phyloP scores from a whole-genome alignment of 2,329 filamentous ascomycete species.

The Cordyceps farinosa region DNA sequence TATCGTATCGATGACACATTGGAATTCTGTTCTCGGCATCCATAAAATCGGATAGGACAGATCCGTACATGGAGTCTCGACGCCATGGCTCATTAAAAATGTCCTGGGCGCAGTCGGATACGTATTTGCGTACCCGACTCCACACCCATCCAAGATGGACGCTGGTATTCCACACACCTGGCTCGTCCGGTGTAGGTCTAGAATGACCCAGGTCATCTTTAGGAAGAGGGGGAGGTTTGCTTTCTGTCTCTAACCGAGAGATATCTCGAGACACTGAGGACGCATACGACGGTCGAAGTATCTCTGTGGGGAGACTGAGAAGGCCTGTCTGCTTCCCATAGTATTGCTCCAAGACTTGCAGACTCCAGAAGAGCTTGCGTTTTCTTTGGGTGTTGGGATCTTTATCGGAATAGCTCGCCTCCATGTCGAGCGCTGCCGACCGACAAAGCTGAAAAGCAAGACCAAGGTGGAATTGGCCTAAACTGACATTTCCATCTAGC shows the following conservation, averaged over 20 bases:
- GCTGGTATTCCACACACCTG: slow-evolving; percentile 49
- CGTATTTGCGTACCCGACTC: slow-evolving; percentile 44
- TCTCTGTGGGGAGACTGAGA: slow-evolving; percentile 39
- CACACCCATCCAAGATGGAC: slow-evolving; percentile 50
- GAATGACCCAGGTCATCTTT: slow-evolving; percentile 39
- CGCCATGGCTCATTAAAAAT: slow-evolving; percentile 49
- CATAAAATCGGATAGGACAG: slow-evolving; percentile 48
- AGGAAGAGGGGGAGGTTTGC: slow-evolving; percentile 40
- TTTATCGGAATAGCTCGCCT: slow-evolving; percentile 35
- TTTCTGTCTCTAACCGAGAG: slow-evolving; percentile 27
- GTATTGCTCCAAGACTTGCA: slow-evolving; percentile 47
- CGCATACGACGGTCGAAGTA: slow-evolving; percentile 35
- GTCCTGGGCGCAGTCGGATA: slow-evolving; percentile 45
- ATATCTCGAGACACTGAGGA: slow-evolving; percentile 23
- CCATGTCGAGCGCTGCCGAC: slow-evolving; percentile 46
- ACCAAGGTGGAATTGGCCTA: slow-evolving; percentile 49
- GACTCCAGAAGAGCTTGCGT: slow-evolving; percentile 49
- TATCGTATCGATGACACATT: slow-evolving; percentile 50
- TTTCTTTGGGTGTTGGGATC: slow-evolving; percentile 41
- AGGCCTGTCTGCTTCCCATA: slow-evolving; percentile 46
- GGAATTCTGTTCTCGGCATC: slow-evolving; percentile 47
- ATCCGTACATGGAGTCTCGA: slow-evolving; percentile 49
- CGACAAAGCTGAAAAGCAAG: slow-evolving; percentile 49
- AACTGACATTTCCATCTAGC: slow-evolving; percentile 44
- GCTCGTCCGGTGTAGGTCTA: slow-evolving; percentile 36